Percentiles rank a stretch among this genome's conserved stretches.
These are phyloP conservation scores for Polygonum aviculare DNA, from an alignment of 148 eudicot species.

Conservation along the genomic window DNA sequence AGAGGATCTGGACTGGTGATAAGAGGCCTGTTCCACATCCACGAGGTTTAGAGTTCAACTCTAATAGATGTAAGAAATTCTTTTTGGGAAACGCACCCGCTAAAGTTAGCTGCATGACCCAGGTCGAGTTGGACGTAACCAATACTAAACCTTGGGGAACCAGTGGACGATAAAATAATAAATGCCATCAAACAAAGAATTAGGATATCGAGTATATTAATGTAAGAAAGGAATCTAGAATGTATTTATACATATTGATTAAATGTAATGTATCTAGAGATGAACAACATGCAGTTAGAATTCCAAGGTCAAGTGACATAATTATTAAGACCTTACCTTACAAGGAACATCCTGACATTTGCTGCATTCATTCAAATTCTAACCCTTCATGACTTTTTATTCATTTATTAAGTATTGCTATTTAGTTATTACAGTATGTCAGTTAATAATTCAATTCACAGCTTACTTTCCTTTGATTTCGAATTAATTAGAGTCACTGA, in stretches of 20 bases:
- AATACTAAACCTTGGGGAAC: too few species aligned
- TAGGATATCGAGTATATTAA: neutral
- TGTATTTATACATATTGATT: neutral
- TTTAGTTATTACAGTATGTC: neutral
- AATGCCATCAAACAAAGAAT: too few species aligned
- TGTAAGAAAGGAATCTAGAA: neutral
- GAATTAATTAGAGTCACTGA: neutral
- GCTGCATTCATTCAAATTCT: neutral
- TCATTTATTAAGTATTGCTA: neutral
- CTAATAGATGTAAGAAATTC: too few species aligned
- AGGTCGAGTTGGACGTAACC: too few species aligned
- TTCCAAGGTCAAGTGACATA: slow-evolving; percentile 3
- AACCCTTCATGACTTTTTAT: neutral
- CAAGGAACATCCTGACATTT: slow-evolving; percentile 8
- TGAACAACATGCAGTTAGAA: neutral
- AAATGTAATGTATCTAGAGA: slow-evolving; percentile 1
- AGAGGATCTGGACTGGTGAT: too few species aligned
- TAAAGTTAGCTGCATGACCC: too few species aligned
- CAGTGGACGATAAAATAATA: too few species aligned
- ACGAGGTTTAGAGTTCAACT: too few species aligned
- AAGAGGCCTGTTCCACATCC: too few species aligned
- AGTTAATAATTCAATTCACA: neutral
- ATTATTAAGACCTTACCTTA: slow-evolving; percentile 3
- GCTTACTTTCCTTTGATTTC: neutral
- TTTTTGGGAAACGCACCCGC: too few species aligned